A percentile compares a stretch with the other conserved stretches of the same genome.
These are phyloP conservation scores for Basidiobolus meristosporus DNA, from an alignment of 371 early-diverging fungal species.

Conservation along the genomic window DNA sequence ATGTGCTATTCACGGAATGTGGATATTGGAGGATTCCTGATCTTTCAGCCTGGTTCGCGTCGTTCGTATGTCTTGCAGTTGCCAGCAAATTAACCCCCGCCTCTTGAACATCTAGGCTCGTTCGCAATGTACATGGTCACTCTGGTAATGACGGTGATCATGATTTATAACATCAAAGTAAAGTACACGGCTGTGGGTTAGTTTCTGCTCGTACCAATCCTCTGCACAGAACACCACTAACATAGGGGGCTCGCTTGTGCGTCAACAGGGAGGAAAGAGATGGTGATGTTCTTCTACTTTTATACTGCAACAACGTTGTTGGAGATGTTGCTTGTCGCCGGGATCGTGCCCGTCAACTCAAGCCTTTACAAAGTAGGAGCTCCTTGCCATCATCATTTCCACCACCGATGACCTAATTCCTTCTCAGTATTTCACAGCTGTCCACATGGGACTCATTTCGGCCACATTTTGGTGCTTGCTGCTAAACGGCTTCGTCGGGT, in stretches of 20 bases:
- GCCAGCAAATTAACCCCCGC: background rate
- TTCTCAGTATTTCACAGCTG: no score
- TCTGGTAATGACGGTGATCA: conserved; percentile 86
- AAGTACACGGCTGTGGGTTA: conserved; percentile 95
- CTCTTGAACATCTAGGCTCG: conserved; percentile 21
- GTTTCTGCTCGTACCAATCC: conserved; percentile 6
- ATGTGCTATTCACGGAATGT: conserved; percentile 86
- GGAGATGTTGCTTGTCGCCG: conserved; percentile 67
- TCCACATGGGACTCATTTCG: no score
- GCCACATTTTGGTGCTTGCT: conserved; percentile 72
- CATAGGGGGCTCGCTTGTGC: conserved; percentile 6
- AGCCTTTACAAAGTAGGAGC: conserved; percentile 52
- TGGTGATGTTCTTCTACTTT: conserved; percentile 90
- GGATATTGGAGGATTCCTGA: conserved; percentile 48
- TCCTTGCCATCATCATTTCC: no score
- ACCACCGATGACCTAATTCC: no score
- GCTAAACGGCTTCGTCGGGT: conserved; percentile 76
- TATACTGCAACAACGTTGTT: conserved; percentile 68
- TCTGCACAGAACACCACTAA: no score
- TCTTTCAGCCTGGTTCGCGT: conserved; percentile 74
- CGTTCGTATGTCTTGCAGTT: background rate
- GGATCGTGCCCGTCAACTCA: conserved; percentile 58
- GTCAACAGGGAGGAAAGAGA: conserved; percentile 78
- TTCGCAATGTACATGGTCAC: conserved; percentile 79
- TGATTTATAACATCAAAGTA: conserved; percentile 89